These are phyloP conservation scores for Rhizopus microsporus DNA, from an alignment of 371 early-diverging fungal genomes.

Conservation along the genomic window DNA sequence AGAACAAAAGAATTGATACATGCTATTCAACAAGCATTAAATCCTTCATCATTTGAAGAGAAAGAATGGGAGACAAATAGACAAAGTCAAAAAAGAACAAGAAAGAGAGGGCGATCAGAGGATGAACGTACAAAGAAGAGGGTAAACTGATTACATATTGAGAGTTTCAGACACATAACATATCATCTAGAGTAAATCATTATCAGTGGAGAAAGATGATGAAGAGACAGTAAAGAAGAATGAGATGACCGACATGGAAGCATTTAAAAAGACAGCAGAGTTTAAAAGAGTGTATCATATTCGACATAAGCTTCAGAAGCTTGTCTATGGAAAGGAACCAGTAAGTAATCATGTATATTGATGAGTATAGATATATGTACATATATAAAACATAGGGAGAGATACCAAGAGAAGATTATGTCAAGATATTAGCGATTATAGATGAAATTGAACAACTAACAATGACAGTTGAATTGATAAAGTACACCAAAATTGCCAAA, in stretches of 20 bases:
- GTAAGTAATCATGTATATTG: constrained; percentile 14
- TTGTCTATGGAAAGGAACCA: constrained; percentile 37
- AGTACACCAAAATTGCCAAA: constrained; percentile 48
- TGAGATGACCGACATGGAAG: constrained; percentile 8
- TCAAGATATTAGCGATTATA: constrained; percentile 27
- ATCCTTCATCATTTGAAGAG: constrained; percentile 34
- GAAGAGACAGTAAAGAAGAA: background rate
- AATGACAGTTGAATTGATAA: constrained; percentile 32
- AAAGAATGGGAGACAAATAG: constrained; percentile 20
- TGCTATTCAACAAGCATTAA: constrained; percentile 42
- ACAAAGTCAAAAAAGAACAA: constrained; percentile 9
- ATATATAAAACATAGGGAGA: constrained; percentile 25
- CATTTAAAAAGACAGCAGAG: constrained; percentile 30
- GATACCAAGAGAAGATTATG: constrained; percentile 29
- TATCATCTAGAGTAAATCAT: constrained; percentile 14
- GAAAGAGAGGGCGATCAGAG: constrained; percentile 12
- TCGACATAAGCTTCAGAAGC: constrained; percentile 38
- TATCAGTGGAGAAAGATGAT: constrained; percentile 16
- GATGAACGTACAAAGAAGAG: constrained; percentile 13
- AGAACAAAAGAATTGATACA: constrained; percentile 51
- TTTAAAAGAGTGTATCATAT: constrained; percentile 25
- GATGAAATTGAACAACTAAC: constrained; percentile 33
- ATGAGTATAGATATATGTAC: background rate
- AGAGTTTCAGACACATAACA: background rate
- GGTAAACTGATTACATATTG: background rate